Conservation (phyloP, 2,329 filamentous ascomycete species). For the Talaromyces atroroseus region DNA sequence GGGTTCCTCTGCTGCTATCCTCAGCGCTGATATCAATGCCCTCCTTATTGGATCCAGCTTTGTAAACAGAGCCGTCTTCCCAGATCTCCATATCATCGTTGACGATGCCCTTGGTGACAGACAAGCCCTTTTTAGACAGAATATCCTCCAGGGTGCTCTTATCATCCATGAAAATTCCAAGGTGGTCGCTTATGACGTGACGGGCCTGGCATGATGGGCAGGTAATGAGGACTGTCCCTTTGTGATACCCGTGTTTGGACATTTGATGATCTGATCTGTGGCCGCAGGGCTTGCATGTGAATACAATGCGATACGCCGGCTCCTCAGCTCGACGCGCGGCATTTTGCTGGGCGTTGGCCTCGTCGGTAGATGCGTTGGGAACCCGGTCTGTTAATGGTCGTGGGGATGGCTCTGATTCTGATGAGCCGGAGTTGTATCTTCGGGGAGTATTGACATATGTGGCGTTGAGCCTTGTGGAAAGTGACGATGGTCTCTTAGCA, state of each 20-base stretch:
- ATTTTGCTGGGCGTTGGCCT: slow-evolving; percentile 31
- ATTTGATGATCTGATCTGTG: slow-evolving; percentile 76
- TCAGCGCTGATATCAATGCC: slow-evolving; percentile 14
- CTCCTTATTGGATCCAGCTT: slow-evolving; percentile 17
- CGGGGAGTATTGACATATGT: slow-evolving; percentile 8
- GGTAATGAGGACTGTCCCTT: slow-evolving; percentile 79
- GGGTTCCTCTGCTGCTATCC: background rate
- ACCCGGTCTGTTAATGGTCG: slow-evolving; percentile 31
- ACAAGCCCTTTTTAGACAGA: slow-evolving; percentile 49
- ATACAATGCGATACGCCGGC: slow-evolving; percentile 79
- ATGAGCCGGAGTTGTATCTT: slow-evolving; percentile 29
- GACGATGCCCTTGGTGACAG: slow-evolving; percentile 70
- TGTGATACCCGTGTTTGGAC: slow-evolving; percentile 92
- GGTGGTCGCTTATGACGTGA: slow-evolving; percentile 87
- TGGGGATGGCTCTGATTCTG: slow-evolving; percentile 18
- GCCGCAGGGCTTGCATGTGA: slow-evolving; percentile 85
- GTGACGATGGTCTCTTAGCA: background rate
- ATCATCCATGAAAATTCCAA: slow-evolving; percentile 54
- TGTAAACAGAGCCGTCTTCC: slow-evolving; percentile 60
- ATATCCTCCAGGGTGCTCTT: slow-evolving; percentile 41
- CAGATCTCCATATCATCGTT: slow-evolving; percentile 92
- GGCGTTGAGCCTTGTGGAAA: slow-evolving; percentile 1
- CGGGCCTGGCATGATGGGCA: slow-evolving; percentile 82
- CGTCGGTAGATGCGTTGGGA: slow-evolving; percentile 23
- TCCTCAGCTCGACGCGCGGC: slow-evolving; percentile 37